Conservation (phyloP, 164 flowering plant genomes). For the Amborella trichopoda region DNA sequence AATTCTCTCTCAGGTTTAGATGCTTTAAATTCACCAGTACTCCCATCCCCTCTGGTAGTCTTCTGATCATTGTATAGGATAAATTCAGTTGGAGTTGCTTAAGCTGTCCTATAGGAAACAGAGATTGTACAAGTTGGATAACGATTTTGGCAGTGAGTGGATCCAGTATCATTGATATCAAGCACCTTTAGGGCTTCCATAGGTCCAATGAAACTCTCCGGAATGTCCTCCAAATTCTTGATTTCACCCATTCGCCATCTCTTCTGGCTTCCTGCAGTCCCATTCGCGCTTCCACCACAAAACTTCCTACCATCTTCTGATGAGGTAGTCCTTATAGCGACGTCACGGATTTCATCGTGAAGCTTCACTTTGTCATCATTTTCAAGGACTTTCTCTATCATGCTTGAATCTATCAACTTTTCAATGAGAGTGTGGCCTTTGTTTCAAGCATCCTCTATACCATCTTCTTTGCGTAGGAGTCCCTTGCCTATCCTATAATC, state of each 20-base stretch:
- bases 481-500: constrained; percentile 4
- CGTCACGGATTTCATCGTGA: constrained; percentile 5
- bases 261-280: constrained; percentile 1
- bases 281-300: background rate
- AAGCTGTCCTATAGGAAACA: too few species aligned
- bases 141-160: too few species aligned
- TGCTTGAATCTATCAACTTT: constrained; percentile 3
- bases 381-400: constrained; percentile 2
- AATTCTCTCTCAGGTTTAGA: too few species aligned
- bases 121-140: too few species aligned
- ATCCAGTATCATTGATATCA: background rate
- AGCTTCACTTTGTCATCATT: too few species aligned
- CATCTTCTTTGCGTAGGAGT: background rate
- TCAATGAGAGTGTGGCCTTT: constrained; percentile 3
- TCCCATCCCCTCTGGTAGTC: too few species aligned
- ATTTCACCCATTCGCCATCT: background rate
- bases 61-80: too few species aligned
- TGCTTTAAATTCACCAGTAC: too few species aligned
- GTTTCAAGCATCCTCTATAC: background rate
- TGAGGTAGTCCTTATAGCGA: constrained; percentile 4
- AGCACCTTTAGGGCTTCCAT: background rate
- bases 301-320: background rate
- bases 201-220: constrained; percentile 2
- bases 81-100: too few species aligned
- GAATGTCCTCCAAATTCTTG: background rate